Conservation (phyloP, 495 filamentous ascomycete genomes). For the Trichoderma orchidacearum region DNA sequence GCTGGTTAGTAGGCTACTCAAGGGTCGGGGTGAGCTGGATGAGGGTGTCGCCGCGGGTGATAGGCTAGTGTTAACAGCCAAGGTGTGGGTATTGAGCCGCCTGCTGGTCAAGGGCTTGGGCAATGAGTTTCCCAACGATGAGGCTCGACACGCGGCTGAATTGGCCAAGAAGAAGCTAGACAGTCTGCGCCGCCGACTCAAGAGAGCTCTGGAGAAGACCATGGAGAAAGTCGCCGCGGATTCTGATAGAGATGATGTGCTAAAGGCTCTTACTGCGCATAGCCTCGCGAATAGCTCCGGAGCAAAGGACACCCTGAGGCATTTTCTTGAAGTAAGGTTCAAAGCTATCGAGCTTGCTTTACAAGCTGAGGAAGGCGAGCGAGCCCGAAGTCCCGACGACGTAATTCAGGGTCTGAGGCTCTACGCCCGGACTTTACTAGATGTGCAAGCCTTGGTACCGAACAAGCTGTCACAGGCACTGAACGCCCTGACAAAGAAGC, state of each 20-base stretch:
- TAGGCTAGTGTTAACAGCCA: slow-evolving; percentile 55
- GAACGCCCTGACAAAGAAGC: slow-evolving; percentile 48
- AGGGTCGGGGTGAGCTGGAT: slow-evolving; percentile 8
- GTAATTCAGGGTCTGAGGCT: slow-evolving; percentile 51
- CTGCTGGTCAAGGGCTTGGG: slow-evolving; percentile 32
- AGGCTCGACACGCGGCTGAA: slow-evolving; percentile 38
- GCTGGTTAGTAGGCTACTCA: slow-evolving; percentile 18
- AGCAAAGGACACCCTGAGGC: slow-evolving; percentile 61
- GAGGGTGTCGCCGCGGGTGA: slow-evolving; percentile 39
- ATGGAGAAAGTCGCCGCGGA: slow-evolving; percentile 36
- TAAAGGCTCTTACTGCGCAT: slow-evolving; percentile 67
- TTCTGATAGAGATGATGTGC: slow-evolving; percentile 37
- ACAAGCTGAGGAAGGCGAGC: slow-evolving; percentile 22
- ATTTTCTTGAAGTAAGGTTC: slow-evolving; percentile 66
- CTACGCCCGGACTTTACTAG: slow-evolving; percentile 63
- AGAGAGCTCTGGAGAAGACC: slow-evolving; percentile 51
- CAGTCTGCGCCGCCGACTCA: slow-evolving; percentile 43
- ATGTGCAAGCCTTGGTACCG: slow-evolving; percentile 63
- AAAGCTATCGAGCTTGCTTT: slow-evolving; percentile 50
- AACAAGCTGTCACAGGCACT: slow-evolving; percentile 58
- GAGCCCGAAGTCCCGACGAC: slow-evolving; percentile 22
- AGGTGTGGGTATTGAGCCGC: slow-evolving; percentile 62
- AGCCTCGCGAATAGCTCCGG: slow-evolving; percentile 72
- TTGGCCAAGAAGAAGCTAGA: slow-evolving; percentile 48
- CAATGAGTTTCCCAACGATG: slow-evolving; percentile 18